Evolutionary conservation across 192 early-diverging fungal species (phyloP), one percentile per base, ranked within the genome.

Genomic region (Gamsiella multidivaricata): DNA sequence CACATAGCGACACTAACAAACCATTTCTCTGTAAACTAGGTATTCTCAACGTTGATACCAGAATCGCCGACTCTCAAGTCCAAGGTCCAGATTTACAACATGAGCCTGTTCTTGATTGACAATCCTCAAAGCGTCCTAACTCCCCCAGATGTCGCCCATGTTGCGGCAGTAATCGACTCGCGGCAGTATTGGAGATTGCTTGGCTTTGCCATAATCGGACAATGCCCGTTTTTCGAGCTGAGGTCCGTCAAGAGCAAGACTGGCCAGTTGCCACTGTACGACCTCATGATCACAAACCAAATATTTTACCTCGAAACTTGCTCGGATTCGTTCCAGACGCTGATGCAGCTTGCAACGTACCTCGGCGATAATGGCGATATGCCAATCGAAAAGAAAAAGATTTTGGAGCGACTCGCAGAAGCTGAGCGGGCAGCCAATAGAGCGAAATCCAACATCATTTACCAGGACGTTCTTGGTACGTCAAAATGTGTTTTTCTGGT

Each of bases 241-340:
- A 61, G 39, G 8, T 78, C 74, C 6, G 41, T 78, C 34, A 78
- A 78, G 58, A 67, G 71, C 34, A 72, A 65, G 43, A 74, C 58
- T 33, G 79, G 75, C 18, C 65, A 76, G 20, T 23, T 69, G 41
- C 65, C 63, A 3, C 14, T 67, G 26, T 80, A 73, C 4, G 80
- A 89, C 65, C 54, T 93, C 7, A 74, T 82, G 34, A 67, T 92
- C 12, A 81, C 83, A 0, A 91, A 91, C 45, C 78, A 88, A 41
- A 81, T 85, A 10, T 62, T 91, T 20, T 86, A 82, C 26, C 46
- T 93, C 17, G 90, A 93, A 61, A 83, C 81, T 1, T 93, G 89
- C 56, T 80, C 86, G n/a, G 92, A 94, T 69, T 87, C 90, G 1
- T 87, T 89, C 49, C 83, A 87, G 39, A 84, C 88, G 6, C 34